Evolutionary conservation across 2,329 filamentous ascomycete genomes (phyloP), one percentile per base, ranked within the genome.

Genomic region (Pestalotiopsis sp.): DNA sequence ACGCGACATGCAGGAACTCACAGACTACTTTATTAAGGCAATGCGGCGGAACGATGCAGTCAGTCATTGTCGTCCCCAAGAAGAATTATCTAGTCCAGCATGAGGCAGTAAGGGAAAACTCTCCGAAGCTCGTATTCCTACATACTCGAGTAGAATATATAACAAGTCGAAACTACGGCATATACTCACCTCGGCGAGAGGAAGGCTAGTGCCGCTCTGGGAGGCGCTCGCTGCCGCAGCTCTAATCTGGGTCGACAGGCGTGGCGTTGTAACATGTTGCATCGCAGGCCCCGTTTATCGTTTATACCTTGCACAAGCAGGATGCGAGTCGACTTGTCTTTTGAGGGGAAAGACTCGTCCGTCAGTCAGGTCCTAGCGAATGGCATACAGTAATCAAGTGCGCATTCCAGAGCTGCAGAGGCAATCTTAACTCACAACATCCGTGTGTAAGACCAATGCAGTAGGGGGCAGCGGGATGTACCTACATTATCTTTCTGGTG

Each of bases 1-100:
- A 64, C 41, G 49, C 49, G 63, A 66, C 36, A 64, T 57, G 63
- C 63, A 66, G 63, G 63, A 66, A 66, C 63, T 66, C 23, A 66
- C 14, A 17, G 45, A 23, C 62, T 23, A 66, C 31, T 36, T 36
- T 36, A 36, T 36, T 36, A 49, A 49, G 20, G 45, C n/a, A 36
- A 57, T 57, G 49, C 49, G n/a, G 14, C 63, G 45, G 49, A 20
- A 57, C 25, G 20, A 20, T 49, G 41, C 62, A 25, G 20, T 52
- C 39, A 20, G 23, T n/a, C 31, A 39, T 39, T 63, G 23, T 52
- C 45, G 45, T 52, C 20, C 45, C 20, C 45, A 20, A 52, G 45
- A 52, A 23, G 45, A 20, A 52, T n/a, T 52, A 20, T 52, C 45
- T 52, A 52, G 17, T 52, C 45, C 14, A 52, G 17, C 45, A 52